These are phyloP conservation scores for Chlorella sp. DNA, from an alignment of 139 green algal species.

Conservation along the genomic window DNA sequence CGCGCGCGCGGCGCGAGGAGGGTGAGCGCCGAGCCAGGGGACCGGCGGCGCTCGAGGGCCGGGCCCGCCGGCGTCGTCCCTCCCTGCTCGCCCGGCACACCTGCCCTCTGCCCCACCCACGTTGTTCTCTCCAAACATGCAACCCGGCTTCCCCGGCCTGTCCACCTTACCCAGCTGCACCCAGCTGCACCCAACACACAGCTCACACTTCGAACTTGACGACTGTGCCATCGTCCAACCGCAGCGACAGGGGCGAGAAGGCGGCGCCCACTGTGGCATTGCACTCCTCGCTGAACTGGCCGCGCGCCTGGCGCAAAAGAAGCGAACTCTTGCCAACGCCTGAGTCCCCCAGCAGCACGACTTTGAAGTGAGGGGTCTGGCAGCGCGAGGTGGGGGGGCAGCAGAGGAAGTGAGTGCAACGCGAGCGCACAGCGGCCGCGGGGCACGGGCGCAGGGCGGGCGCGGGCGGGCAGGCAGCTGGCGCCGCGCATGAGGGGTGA, in stretches of 20 bases:
- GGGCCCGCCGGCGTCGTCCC: too few species aligned
- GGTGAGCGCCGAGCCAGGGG: too few species aligned
- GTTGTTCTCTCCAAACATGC: too few species aligned
- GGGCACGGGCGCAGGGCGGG: too few species aligned
- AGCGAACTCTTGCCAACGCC: conserved; percentile 76
- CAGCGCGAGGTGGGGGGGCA: neutral
- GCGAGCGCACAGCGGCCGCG: too few species aligned
- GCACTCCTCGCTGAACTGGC: conserved; percentile 51
- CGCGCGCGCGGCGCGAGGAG: too few species aligned
- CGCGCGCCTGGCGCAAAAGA: conserved; percentile 54
- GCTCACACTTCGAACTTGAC: conserved; percentile 92
- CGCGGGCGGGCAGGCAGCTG: too few species aligned
- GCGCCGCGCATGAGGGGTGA: too few species aligned
- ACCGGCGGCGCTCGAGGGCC: too few species aligned
- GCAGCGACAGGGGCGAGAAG: conserved; percentile 54
- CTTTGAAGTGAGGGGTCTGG: conserved; percentile 55
- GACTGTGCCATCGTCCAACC: neutral
- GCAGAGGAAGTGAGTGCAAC: neutral
- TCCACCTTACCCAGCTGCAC: neutral
- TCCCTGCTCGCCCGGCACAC: neutral
- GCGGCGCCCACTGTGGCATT: conserved; percentile 75
- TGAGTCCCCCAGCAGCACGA: conserved; percentile 79
- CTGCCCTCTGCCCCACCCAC: too few species aligned
- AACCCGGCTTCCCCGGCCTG: too few species aligned
- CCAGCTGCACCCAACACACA: neutral